These are phyloP conservation scores for Cylindrotheca closterium DNA, from an alignment of 108 stramenopile species.

Conservation along the genomic window DNA sequence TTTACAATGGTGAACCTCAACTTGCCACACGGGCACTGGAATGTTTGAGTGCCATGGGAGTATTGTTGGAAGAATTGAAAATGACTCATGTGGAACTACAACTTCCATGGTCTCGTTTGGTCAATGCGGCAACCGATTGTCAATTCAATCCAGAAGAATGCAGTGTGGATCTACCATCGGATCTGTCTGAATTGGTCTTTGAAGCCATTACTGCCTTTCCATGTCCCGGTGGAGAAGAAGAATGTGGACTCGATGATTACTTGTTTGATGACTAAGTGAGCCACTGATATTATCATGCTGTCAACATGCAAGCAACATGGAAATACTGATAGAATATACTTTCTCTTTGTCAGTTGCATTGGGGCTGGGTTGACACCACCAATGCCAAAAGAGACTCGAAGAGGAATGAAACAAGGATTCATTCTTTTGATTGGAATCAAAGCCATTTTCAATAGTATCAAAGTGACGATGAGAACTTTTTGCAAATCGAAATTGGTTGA, in stretches of 20 bases:
- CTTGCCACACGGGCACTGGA: slow-evolving; percentile 12
- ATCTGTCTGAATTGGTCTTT: slow-evolving; percentile 14
- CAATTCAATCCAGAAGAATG: neutral
- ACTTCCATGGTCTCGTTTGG: slow-evolving; percentile 42
- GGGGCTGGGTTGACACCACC: no score
- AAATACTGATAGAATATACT: no score
- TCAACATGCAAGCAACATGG: no score
- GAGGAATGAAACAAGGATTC: no score
- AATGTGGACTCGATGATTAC: slow-evolving; percentile 15
- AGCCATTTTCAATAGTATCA: no score
- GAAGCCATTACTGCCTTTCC: slow-evolving; percentile 13
- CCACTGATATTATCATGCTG: no score
- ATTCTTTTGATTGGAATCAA: no score
- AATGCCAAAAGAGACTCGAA: no score
- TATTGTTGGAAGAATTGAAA: slow-evolving; percentile 25
- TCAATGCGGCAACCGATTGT: slow-evolving; percentile 8
- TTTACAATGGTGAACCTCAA: slow-evolving; percentile 46
- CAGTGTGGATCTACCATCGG: neutral
- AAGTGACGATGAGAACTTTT: no score
- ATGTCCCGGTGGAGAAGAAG: slow-evolving; percentile 17
- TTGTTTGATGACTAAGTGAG: no score
- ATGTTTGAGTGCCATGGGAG: slow-evolving; percentile 36
- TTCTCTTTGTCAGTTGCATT: no score
- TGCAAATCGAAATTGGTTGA: no score
- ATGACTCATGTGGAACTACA: slow-evolving; percentile 31